A percentile compares a stretch with the other conserved stretches of the same genome.
These are phyloP conservation scores for Phalaenopsis aphrodite DNA, from an alignment of 106 monocot genomes.

Conservation along the genomic window DNA sequence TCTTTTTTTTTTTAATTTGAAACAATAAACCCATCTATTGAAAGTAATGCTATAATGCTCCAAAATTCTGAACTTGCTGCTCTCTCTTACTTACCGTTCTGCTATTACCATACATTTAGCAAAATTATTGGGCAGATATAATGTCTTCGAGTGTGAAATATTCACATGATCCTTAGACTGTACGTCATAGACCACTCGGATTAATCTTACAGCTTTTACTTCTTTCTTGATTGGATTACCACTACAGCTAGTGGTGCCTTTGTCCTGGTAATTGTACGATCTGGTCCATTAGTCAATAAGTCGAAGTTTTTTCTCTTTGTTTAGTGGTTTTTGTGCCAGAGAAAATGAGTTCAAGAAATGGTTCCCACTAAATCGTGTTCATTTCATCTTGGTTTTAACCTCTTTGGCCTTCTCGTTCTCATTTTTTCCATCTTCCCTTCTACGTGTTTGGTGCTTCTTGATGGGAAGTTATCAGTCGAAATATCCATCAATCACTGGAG, in stretches of 20 bases:
- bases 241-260: too few species aligned
- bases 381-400: background rate
- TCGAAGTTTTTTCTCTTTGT: too few species aligned
- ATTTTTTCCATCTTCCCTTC: background rate
- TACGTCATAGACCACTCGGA: conserved; percentile 12
- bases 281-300: too few species aligned
- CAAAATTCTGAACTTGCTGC: too few species aligned
- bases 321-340: too few species aligned
- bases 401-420: background rate
- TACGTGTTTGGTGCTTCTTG: background rate
- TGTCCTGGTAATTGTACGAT: too few species aligned
- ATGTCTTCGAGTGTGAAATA: conserved; percentile 12
- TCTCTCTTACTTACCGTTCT: background rate
- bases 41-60: too few species aligned
- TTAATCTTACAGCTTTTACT: too few species aligned
- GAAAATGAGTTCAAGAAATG: too few species aligned
- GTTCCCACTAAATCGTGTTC: background rate
- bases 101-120: background rate
- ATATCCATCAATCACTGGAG: background rate
- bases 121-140: conserved; percentile 12
- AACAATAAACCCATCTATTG: too few species aligned
- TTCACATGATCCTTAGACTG: conserved; percentile 11
- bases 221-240: too few species aligned
- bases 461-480: background rate
- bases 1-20: too few species aligned